Percentiles rank a stretch among this genome's conserved stretches.
phyloP scores from a whole-genome alignment of 2,329 filamentous ascomycete genomes.

The Alternaria longipes region DNA sequence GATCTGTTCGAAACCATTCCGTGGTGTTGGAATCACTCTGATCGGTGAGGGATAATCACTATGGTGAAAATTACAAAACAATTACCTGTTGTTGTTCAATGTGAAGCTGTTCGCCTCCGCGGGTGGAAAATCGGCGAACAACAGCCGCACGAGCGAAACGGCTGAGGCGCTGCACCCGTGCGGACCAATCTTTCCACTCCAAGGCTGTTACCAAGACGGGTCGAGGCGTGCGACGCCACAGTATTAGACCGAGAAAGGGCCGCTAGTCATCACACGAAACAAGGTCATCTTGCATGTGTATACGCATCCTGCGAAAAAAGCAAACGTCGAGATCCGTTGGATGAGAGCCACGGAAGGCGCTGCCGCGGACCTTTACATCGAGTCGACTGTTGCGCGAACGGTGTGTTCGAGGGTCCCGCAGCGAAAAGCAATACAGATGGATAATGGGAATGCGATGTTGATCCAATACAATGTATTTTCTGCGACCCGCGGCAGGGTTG shows the following conservation, averaged over 20 bases:
- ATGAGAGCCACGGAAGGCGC: neutral
- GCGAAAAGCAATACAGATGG: constrained; percentile 1
- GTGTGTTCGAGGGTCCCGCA: constrained; percentile 5
- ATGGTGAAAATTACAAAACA: neutral
- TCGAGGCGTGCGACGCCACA: constrained; percentile 1
- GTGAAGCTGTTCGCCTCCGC: neutral
- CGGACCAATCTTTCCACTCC: neutral
- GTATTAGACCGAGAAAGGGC: neutral
- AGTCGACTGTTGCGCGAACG: constrained; percentile 6
- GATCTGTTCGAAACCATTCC: neutral
- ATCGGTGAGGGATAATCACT: neutral
- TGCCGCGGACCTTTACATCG: neutral
- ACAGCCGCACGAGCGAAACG: constrained; percentile 5
- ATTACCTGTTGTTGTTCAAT: neutral
- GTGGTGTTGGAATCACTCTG: neutral
- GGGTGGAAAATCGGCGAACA: neutral
- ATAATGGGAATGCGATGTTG: neutral
- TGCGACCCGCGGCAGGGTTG: neutral
- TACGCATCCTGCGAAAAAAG: neutral
- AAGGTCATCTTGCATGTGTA: constrained; percentile 5
- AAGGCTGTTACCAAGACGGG: neutral
- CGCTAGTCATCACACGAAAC: constrained; percentile 9
- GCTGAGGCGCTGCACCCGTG: constrained; percentile 3
- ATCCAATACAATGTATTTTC: neutral
- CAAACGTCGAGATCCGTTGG: neutral